A percentile compares a stretch with the other conserved stretches of the same genome.
Evolutionary conservation across 306 rosid species (phyloP).

Genomic region (Herpetospermum pedunculosum): DNA sequence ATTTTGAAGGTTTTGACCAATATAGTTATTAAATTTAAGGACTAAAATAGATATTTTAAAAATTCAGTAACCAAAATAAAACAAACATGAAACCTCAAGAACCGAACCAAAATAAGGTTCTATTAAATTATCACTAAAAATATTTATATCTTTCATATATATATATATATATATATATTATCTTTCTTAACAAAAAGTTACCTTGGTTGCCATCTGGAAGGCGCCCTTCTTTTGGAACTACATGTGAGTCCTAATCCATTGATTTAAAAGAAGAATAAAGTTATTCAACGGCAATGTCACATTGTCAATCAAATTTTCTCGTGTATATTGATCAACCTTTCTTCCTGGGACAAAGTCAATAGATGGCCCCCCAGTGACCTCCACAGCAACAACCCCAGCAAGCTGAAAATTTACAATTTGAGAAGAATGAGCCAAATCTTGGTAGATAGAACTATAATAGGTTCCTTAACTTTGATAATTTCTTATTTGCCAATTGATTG

Average conservation of each 20-base stretch:
- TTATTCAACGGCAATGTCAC: background rate
- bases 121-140: background rate
- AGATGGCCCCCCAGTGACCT: constrained; percentile 83
- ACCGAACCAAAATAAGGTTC: no score
- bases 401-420: constrained; percentile 34
- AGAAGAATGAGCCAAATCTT: constrained; percentile 3
- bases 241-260: constrained; percentile 40
- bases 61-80: background rate
- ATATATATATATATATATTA: no score
- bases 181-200: constrained; percentile 3
- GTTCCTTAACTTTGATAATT: background rate
- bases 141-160: background rate
- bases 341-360: constrained; percentile 69
- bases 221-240: constrained; percentile 58
- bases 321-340: constrained; percentile 33
- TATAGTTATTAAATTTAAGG: background rate
- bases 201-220: constrained; percentile 83
- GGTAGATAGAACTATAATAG: background rate
- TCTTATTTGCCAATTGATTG: background rate
- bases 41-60: background rate
- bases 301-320: background rate
- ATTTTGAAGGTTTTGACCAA: background rate
- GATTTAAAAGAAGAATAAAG: constrained; percentile 7
- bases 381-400: constrained; percentile 89
- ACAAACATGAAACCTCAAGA: no score